A percentile compares a stretch with the other conserved stretches of the same genome.
Evolutionary conservation across 2,329 filamentous ascomycete genomes (phyloP).

Genomic region (Pseudocercospora crystallina): DNA sequence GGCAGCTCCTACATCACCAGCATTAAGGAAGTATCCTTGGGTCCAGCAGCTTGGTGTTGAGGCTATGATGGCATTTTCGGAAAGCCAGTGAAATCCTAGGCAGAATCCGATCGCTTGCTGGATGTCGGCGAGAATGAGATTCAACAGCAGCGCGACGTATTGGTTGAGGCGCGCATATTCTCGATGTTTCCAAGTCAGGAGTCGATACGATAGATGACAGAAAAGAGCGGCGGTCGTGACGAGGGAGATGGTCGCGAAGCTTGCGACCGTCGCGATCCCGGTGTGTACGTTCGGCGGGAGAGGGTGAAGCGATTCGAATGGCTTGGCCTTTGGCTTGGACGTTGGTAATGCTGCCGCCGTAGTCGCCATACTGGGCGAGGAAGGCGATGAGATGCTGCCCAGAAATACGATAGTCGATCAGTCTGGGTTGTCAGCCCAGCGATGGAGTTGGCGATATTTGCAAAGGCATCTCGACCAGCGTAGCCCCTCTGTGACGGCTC

Average conservation of each 20-base stretch:
- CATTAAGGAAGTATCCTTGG: conserved; percentile 67
- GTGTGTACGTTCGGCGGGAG: conserved; percentile 21
- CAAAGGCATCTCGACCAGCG: too few relatives aligned
- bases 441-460: too few relatives aligned
- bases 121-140: conserved; percentile 66
- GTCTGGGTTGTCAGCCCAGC: too few relatives aligned
- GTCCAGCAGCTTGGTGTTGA: conserved; percentile 56
- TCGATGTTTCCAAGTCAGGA: conserved; percentile 26
- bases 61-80: conserved; percentile 55
- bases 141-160: conserved; percentile 67
- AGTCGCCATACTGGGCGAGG: too few relatives aligned
- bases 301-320: conserved; percentile 11
- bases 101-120: conserved; percentile 65
- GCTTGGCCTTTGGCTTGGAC: too few relatives aligned
- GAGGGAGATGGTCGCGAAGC: conserved; percentile 27
- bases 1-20: conserved; percentile 64
- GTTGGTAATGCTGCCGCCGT: too few relatives aligned
- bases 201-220: conserved; percentile 27
- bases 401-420: too few relatives aligned
- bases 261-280: conserved; percentile 26
- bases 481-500: too few relatives aligned
- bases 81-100: conserved; percentile 60
- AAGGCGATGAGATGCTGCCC: too few relatives aligned
- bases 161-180: conserved; percentile 50
- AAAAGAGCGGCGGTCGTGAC: conserved; percentile 24